Base-by-base conservation (phyloP, 2,329 filamentous ascomycete species). In the Fusarium sarcochroum region DNA sequence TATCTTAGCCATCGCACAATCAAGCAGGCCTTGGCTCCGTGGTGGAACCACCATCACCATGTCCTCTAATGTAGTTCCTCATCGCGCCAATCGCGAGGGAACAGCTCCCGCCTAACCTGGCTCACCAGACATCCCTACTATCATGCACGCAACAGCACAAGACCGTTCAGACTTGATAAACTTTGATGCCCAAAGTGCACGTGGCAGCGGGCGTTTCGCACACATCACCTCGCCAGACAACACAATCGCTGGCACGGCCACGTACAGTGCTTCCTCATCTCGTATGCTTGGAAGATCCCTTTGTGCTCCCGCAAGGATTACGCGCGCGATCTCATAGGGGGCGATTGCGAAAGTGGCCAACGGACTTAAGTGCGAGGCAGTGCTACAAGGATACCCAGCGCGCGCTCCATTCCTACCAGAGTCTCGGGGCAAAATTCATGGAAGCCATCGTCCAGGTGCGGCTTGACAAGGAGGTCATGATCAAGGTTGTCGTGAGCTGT, bases 191-290 rank as follows among this genome's bases (percentile, higher is more conserved):
- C 37, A 47, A 32, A 30, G 17, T 17, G 32, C 23, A 25, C 54
- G 54, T 34, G 51, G 50, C 20, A 27, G 41, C 14, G 37, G 44
- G 25, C 49, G 50, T 50, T 51, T 57, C 41, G 42, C 47, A 21
- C 51, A 52, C n/a, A 17, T 58, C 21, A 27, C 40, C 41, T 53
- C 15, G 42, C 58, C 58, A 46, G 52, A 47, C 45, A 23, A 37
- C 15, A 25, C 40, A 8, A 20, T 62, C 23, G 52, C 58, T 18
- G 58, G 52, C 45, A 57, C 58, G 52, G 52, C 58, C 27, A 62
- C 53, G 32, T 62, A 61, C 44, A 51, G 23, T 61, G 57, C 44
- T 61, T 57, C 38, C 11, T 61, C 45, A 49, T 52, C 5, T 61
- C 50, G 52, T 57, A 21, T 49, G 44, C 17, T 46, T 57, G 7